Conservation (phyloP, 345 rosid species). For the Gossypium ekmanianum region DNA sequence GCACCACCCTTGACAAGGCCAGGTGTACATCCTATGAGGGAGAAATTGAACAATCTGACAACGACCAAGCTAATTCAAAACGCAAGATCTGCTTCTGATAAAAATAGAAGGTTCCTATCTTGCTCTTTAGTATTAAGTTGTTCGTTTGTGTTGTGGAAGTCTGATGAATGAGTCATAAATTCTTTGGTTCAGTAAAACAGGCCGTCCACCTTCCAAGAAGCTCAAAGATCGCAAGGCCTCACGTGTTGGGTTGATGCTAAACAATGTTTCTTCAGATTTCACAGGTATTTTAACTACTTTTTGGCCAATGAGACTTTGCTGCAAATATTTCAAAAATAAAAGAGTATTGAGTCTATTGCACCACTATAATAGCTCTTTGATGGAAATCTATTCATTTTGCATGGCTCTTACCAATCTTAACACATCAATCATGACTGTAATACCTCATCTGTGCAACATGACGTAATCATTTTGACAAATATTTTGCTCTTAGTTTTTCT, state of each 20-base stretch:
- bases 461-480: not conserved
- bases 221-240: conserved; percentile 71
- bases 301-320: not conserved
- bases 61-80: conserved; percentile 59
- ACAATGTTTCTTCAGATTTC: conserved; percentile 48
- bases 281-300: conserved; percentile 41
- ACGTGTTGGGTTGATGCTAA: conserved; percentile 47
- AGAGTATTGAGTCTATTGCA: not conserved
- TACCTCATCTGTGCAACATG: not conserved
- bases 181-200: conserved; percentile 63
- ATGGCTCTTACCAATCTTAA: not conserved
- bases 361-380: not conserved
- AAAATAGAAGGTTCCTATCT: conserved; percentile 61
- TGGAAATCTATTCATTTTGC: not conserved
- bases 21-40: conserved; percentile 47
- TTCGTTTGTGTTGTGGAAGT: not conserved
- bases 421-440: not conserved
- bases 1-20: conserved; percentile 46
- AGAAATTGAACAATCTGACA: conserved; percentile 54
- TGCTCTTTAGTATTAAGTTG: not conserved
- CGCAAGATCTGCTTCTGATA: conserved; percentile 55
- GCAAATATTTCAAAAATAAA: not conserved
- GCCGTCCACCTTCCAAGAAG: conserved; percentile 82
- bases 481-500: not conserved
- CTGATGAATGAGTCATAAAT: conserved; percentile 14